Conservation (phyloP, 108 stramenopile species). For the Cyclotella baltica region DNA sequence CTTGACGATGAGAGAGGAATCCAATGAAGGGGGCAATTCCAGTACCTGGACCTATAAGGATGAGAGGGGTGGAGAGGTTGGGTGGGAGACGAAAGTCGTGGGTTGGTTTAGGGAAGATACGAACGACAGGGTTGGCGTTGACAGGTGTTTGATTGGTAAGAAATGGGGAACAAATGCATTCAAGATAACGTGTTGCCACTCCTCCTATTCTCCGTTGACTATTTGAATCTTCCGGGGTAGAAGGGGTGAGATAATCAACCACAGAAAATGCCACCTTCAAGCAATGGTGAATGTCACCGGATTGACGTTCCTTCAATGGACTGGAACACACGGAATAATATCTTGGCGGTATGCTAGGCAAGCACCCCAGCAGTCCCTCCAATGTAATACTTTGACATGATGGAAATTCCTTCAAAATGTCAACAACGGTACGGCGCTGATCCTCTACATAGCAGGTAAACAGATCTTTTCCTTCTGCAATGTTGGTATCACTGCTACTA, state of each 20-base stretch:
- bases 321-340: constrained; percentile 94
- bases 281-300: constrained; percentile 14
- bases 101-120: constrained; percentile 88
- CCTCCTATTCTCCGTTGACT: constrained; percentile 72
- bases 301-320: constrained; percentile 67
- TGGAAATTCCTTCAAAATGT: constrained; percentile 89
- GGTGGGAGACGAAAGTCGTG: constrained; percentile 87
- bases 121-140: constrained; percentile 41
- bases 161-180: constrained; percentile 68
- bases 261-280: constrained; percentile 91
- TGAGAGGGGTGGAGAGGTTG: constrained; percentile 72
- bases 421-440: constrained; percentile 77
- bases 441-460: constrained; percentile 69
- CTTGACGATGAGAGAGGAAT: constrained; percentile 85
- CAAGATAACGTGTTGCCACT: constrained; percentile 82
- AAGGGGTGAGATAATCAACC: constrained; percentile 85
- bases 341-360: constrained; percentile 85
- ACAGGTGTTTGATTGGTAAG: constrained; percentile 37
- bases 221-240: constrained; percentile 37
- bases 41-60: constrained; percentile 98
- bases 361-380: constrained; percentile 68
- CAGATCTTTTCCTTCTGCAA: constrained; percentile 35
- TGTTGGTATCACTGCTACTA: too few species aligned
- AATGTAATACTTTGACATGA: constrained; percentile 80
- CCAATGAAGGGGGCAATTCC: constrained; percentile 98